Percentiles rank a stretch among this genome's conserved stretches.
These are phyloP conservation scores for Orychophragmus violaceus DNA, from an alignment of 345 rosid species.

Conservation along the genomic window DNA sequence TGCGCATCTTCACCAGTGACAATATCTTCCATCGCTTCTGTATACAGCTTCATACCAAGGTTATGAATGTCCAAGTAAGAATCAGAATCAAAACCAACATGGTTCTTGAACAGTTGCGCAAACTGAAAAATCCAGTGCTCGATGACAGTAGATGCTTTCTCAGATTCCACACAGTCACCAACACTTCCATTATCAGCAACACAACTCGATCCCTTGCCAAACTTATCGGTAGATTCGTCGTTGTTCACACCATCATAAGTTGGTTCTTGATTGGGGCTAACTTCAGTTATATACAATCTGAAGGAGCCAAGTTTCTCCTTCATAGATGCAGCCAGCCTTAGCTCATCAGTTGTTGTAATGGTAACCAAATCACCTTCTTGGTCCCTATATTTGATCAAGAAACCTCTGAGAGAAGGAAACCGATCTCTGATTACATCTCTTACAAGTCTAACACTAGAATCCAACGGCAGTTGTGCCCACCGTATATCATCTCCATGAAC, in stretches of 20 bases:
- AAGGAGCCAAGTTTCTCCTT: constrained; percentile 48
- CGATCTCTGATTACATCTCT: constrained; percentile 68
- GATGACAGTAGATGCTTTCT: constrained; percentile 34
- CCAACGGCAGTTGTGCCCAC: constrained; percentile 70
- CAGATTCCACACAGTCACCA: constrained; percentile 32
- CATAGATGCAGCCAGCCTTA: constrained; percentile 52
- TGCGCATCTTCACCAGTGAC: constrained; percentile 83
- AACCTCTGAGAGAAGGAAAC: constrained; percentile 64
- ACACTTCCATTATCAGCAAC: constrained; percentile 24
- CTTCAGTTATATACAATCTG: constrained; percentile 65
- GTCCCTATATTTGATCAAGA: constrained; percentile 74
- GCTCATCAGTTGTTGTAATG: constrained; percentile 69
- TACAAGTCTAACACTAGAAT: constrained; percentile 55
- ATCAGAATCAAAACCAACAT: constrained; percentile 91
- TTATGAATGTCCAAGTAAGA: constrained; percentile 77
- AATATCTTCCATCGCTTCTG: constrained; percentile 81
- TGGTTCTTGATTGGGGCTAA: too few relatives aligned
- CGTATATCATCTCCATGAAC: constrained; percentile 86
- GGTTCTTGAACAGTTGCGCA: constrained; percentile 81
- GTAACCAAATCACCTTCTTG: constrained; percentile 87
- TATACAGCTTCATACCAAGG: too few relatives aligned
- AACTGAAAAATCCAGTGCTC: constrained; percentile 88
- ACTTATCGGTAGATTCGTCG: constrained; percentile 28
- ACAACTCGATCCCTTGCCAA: constrained; percentile 25
- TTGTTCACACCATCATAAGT: constrained; percentile 46